phyloP scores from a whole-genome alignment of 352 stramenopile species.

The Globisporangium nagaii region DNA sequence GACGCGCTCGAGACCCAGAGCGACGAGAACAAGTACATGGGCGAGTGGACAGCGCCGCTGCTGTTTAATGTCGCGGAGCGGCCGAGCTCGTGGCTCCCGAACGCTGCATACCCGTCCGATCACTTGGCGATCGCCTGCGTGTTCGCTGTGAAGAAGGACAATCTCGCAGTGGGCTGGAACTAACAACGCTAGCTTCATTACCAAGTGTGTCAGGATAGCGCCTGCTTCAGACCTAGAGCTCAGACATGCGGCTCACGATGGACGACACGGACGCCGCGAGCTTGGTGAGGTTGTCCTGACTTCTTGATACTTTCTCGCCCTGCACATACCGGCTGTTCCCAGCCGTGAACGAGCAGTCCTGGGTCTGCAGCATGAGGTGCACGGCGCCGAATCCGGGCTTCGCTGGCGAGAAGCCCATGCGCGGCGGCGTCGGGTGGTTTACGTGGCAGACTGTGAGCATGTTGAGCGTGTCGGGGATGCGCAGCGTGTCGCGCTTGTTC shows the following conservation, averaged over 20 bases:
- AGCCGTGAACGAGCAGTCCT: neutral
- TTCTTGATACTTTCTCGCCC: neutral
- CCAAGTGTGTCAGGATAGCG: too few species aligned
- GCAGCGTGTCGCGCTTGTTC: conserved; percentile 27
- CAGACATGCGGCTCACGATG: conserved; percentile 11
- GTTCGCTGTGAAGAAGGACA: conserved; percentile 45
- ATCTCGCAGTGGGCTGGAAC: conserved; percentile 47
- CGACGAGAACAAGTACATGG: conserved; percentile 38
- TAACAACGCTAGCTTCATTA: conserved; percentile 22
- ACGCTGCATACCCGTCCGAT: conserved; percentile 64
- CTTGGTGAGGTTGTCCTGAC: neutral
- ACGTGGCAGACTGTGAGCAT: conserved; percentile 19
- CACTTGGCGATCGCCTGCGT: conserved; percentile 69
- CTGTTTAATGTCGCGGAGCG: conserved; percentile 33
- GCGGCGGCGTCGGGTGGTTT: conserved; percentile 27
- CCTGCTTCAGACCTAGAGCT: conserved; percentile 21
- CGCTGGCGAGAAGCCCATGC: conserved; percentile 33
- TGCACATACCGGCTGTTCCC: neutral
- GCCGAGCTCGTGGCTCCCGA: conserved; percentile 50
- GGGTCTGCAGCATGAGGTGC: conserved; percentile 20
- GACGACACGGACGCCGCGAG: conserved; percentile 7
- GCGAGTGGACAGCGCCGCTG: conserved; percentile 35
- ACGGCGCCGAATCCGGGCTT: conserved; percentile 5
- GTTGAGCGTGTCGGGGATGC: conserved; percentile 8
- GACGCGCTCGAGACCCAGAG: conserved; percentile 12